Evolutionary conservation across 306 rosid species (phyloP).

Genomic region (Prunus salicina): DNA sequence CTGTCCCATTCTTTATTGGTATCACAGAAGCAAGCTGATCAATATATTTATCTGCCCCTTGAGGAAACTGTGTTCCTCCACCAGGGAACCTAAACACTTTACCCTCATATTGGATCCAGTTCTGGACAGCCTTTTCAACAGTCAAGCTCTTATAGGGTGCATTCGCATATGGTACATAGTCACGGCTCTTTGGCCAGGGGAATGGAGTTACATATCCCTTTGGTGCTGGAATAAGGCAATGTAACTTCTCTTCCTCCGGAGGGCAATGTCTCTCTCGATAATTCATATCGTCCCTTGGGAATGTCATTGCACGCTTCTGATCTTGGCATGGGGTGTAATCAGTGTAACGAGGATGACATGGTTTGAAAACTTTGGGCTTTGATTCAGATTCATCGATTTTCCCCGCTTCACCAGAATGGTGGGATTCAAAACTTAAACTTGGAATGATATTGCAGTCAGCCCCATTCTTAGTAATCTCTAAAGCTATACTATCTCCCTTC

Average conservation of each 20-base stretch:
- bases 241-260: slow-evolving; percentile 73
- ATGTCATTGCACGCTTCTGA: slow-evolving; percentile 90
- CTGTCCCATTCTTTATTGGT: slow-evolving; percentile 86
- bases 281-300: slow-evolving; percentile 74
- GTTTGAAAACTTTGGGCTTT: slow-evolving; percentile 50
- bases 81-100: slow-evolving; percentile 92
- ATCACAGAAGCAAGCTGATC: slow-evolving; percentile 88
- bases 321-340: slow-evolving; percentile 99
- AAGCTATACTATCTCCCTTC: slow-evolving; percentile 84
- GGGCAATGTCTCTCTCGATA: slow-evolving; percentile 96
- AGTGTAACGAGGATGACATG: slow-evolving; percentile 45
- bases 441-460: slow-evolving; percentile 59
- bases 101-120: slow-evolving; percentile 98
- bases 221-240: slow-evolving; percentile 91
- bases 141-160: slow-evolving; percentile 98
- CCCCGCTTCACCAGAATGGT: slow-evolving; percentile 72
- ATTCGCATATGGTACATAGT: slow-evolving; percentile 93
- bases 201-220: slow-evolving; percentile 95
- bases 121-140: slow-evolving; percentile 97
- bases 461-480: slow-evolving; percentile 64
- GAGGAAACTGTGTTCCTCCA: slow-evolving; percentile 96
- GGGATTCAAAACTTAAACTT: slow-evolving; percentile 75
- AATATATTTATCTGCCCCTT: slow-evolving; percentile 93
- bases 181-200: slow-evolving; percentile 97
- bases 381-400: slow-evolving; percentile 46